phyloP scores from a whole-genome alignment of 2,329 filamentous ascomycete genomes.

The Trichophyton mentagrophytes region DNA sequence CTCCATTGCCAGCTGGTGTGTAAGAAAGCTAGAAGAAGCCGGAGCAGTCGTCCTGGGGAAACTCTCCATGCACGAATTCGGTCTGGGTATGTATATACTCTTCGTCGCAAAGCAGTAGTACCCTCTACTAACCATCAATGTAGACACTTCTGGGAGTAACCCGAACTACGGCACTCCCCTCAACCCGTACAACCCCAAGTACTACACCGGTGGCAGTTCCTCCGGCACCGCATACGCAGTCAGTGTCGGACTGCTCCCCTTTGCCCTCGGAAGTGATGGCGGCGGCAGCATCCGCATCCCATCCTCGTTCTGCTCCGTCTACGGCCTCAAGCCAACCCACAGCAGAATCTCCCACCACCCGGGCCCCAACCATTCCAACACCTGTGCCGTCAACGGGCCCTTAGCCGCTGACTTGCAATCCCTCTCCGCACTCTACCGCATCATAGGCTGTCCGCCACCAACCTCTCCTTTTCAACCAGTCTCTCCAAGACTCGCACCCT shows the following conservation, averaged over 20 bases:
- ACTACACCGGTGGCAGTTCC: constrained; percentile 64
- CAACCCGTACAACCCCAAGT: constrained; percentile 58
- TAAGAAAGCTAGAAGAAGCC: constrained; percentile 51
- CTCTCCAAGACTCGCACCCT: constrained; percentile 27
- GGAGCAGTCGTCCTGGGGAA: constrained; percentile 61
- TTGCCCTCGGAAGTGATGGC: constrained; percentile 7
- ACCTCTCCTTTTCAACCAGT: constrained; percentile 39
- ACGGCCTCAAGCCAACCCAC: constrained; percentile 8
- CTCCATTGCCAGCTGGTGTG: constrained; percentile 49
- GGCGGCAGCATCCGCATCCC: constrained; percentile 10
- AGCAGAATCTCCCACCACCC: constrained; percentile 33
- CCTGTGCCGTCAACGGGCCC: constrained; percentile 53
- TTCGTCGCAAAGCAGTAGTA: background rate
- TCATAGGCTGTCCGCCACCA: constrained; percentile 58
- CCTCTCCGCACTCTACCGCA: constrained; percentile 60
- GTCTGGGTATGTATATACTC: constrained; percentile 37
- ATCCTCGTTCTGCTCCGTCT: constrained; percentile 8
- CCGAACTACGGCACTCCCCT: constrained; percentile 53
- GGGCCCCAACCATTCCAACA: constrained; percentile 42
- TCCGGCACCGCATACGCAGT: constrained; percentile 57
- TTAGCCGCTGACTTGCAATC: constrained; percentile 59
- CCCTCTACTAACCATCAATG: background rate
- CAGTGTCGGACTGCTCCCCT: constrained; percentile 51
- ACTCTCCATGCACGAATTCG: constrained; percentile 61
- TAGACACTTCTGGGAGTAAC: constrained; percentile 62